Base-by-base conservation (phyloP, 768 basidiomycete species). In the Suillus clintonianus region DNA sequence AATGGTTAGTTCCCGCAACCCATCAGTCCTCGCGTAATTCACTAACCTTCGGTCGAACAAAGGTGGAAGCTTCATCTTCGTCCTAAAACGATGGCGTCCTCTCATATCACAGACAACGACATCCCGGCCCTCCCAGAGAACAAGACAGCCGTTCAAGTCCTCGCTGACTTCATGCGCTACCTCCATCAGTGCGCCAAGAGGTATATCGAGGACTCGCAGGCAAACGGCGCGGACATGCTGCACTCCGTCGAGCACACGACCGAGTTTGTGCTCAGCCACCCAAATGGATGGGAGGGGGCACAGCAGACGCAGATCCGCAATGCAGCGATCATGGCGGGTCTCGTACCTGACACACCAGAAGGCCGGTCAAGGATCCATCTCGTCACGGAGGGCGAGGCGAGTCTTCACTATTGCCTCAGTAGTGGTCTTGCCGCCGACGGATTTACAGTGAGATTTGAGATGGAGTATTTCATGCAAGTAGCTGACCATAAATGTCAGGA, bases 321-420 rank as follows among this genome's bases (percentile, higher is more conserved):
- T 17, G 83, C 84, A 15, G 81, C 81, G 0, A 70, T 82, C 15
- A 59, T 71, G 50, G 83, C 81, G 7, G 74, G 77, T 10, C 71
- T 84, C 1, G 69, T 84, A 4, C 76, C 77, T 0, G 76, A 79
- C 65, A 77, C 71, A 5, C 62, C 68, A 19, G 71, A 67, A 22
- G 83, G 79, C 0, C 75, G 78, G 62, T 59, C 70, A 47, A 77
- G 79, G 15, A 70, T 85, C 22, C 73, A 75, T 27, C 82, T 85
- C 32, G 80, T 85, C 14, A 80, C 81, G 1, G 85, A 86, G 62
- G 85, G 83, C 37, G 85, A 86, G 68, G 85, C 85, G 0, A 81
- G 80, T 70, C 69, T 85, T 13, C 83, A 85, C 66, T 85, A 75
- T 61, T 82, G 81, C 47, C 64, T 85, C 57, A 74, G 74, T 7